phyloP scores from a whole-genome alignment of 2,329 filamentous ascomycete species.

The Xylariaceae sp. region DNA sequence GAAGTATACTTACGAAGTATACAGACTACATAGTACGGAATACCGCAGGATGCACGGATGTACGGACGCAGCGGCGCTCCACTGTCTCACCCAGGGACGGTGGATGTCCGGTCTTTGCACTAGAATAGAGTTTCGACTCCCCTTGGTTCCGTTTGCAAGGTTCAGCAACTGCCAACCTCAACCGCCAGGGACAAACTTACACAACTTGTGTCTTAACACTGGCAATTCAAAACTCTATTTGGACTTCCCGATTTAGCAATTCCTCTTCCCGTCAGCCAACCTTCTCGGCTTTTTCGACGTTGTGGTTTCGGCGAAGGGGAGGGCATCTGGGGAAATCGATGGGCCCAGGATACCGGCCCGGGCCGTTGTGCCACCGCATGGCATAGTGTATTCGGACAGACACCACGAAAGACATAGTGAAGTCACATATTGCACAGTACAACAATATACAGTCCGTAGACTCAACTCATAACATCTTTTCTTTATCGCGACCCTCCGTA shows the following conservation, averaged over 20 bases:
- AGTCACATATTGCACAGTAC: too few species aligned
- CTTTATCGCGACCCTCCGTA: too few species aligned
- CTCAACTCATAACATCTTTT: too few species aligned
- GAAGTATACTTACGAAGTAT: too few species aligned
- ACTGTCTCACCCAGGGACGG: constrained; percentile 10
- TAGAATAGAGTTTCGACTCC: constrained; percentile 13
- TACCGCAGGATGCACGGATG: too few species aligned
- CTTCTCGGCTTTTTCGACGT: not conserved
- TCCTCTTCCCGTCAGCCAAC: not conserved
- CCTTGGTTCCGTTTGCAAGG: constrained; percentile 14
- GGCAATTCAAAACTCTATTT: constrained; percentile 14
- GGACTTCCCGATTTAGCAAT: constrained; percentile 5
- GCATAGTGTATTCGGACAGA: too few species aligned
- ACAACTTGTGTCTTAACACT: constrained; percentile 1
- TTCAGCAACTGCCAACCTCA: constrained; percentile 15
- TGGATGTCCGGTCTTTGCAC: constrained; percentile 7
- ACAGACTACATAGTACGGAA: too few species aligned
- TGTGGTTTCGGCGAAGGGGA: not conserved
- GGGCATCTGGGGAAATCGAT: not conserved
- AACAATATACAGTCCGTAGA: too few species aligned
- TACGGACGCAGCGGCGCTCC: constrained; percentile 8
- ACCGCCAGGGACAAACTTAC: constrained; percentile 6
- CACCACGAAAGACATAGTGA: too few species aligned
- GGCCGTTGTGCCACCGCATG: not conserved
- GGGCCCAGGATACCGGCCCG: not conserved